A percentile compares a stretch with the other conserved stretches of the same genome.
phyloP scores from a whole-genome alignment of 805 yeast species.

The Scheffersomyces coipomensis region DNA sequence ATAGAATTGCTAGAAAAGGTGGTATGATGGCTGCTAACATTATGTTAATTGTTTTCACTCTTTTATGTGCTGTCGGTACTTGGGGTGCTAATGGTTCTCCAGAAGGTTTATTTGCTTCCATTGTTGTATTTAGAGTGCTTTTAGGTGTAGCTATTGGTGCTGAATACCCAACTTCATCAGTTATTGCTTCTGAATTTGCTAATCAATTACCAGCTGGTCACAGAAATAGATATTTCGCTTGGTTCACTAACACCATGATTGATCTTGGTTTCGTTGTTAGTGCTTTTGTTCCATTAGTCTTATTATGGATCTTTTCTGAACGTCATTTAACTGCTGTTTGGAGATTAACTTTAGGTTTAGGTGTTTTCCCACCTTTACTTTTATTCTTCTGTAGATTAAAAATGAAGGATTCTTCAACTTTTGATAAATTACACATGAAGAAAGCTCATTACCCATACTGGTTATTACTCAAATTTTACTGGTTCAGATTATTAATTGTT shows the following conservation, averaged over 20 bases:
- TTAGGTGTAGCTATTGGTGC: conserved; percentile 93
- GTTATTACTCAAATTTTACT: conserved; percentile 72
- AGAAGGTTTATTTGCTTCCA: conserved; percentile 76
- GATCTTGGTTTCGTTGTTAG: conserved; percentile 83
- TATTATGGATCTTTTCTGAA: conserved; percentile 76
- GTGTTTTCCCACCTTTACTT: conserved; percentile 82
- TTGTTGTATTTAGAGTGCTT: conserved; percentile 82
- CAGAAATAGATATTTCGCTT: conserved; percentile 84
- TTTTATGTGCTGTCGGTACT: conserved; percentile 71
- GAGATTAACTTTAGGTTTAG: conserved; percentile 88
- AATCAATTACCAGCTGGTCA: conserved; percentile 73
- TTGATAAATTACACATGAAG: conserved; percentile 68
- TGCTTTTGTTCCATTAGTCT: conserved; percentile 82
- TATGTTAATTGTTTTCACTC: conserved; percentile 73
- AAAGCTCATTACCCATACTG: conserved; percentile 62
- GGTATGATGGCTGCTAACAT: conserved; percentile 82
- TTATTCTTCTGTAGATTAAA: conserved; percentile 75
- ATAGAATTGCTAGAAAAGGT: conserved; percentile 72
- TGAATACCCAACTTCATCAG: conserved; percentile 92
- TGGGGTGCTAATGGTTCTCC: conserved; percentile 86
- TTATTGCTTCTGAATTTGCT: conserved; percentile 91
- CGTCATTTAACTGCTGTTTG: conserved; percentile 78
- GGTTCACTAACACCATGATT: conserved; percentile 88
- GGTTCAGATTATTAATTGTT: conserved; percentile 73
- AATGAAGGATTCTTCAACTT: conserved; percentile 72